A percentile compares a stretch with the other conserved stretches of the same genome.
These are phyloP conservation scores for Lotmaria passim DNA, from an alignment of 208 protist species.

Conservation along the genomic window DNA sequence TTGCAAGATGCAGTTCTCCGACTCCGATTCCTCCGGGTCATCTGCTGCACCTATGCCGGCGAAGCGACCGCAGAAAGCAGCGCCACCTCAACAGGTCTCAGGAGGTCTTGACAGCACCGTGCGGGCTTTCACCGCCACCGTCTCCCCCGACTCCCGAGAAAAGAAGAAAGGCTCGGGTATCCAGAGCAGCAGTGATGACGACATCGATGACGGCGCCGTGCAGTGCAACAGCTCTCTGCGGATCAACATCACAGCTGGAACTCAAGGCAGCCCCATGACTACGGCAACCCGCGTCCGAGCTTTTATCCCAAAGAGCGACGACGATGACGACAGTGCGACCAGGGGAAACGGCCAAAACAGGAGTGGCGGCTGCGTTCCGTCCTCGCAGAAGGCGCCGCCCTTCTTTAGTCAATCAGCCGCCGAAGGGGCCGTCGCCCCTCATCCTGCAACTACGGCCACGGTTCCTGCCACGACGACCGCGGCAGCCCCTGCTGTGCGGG, in stretches of 20 bases:
- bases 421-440: no score
- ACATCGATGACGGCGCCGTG: neutral
- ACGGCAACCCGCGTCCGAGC: conserved; percentile 2
- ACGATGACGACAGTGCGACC: conserved; percentile 1
- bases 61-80: neutral
- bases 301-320: neutral
- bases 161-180: neutral
- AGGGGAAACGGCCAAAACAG: no score
- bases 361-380: neutral
- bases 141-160: neutral
- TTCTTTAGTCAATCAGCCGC: conserved; percentile 19
- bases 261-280: neutral
- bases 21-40: conserved; percentile 7
- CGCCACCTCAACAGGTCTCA: neutral
- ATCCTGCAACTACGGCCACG: no score
- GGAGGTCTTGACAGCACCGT: conserved; percentile 15
- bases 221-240: conserved; percentile 21
- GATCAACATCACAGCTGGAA: conserved; percentile 17
- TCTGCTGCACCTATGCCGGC: neutral
- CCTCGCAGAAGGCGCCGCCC: conserved; percentile 20
- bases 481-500: neutral
- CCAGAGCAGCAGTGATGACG: neutral
- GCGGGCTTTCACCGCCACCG: conserved; percentile 10
- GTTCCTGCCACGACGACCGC: neutral
- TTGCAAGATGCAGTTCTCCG: conserved; percentile 18